Conservation (phyloP, 345 rosid genomes). For the Carallia pectinifolia region DNA sequence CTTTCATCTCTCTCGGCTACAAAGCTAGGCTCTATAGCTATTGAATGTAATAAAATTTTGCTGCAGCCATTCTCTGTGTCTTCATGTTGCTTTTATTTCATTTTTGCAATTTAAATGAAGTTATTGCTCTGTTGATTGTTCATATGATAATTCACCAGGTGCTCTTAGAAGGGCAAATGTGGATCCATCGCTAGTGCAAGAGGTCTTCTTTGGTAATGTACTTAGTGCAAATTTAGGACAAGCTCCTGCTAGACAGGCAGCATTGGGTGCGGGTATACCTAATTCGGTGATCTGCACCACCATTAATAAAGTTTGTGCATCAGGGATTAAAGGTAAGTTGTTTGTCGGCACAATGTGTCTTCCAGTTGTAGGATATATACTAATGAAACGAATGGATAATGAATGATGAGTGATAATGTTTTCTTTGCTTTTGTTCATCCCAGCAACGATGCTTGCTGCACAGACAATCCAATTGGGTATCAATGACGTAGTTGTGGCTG, state of each 20-base stretch:
- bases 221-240: conserved; percentile 94
- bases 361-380: background rate
- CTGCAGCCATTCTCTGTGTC: background rate
- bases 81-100: background rate
- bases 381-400: background rate
- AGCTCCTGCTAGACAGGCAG: conserved; percentile 99
- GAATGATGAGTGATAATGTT: background rate
- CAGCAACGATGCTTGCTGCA: conserved; percentile 93
- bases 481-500: conserved; percentile 88
- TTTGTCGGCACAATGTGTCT: background rate
- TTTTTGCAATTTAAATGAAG: background rate
- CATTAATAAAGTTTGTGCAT: conserved; percentile 34
- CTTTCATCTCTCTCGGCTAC: conserved; percentile 32
- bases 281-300: conserved; percentile 32
- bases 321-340: conserved; percentile 31
- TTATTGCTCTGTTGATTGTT: background rate
- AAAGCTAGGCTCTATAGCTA: conserved; percentile 29
- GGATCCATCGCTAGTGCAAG: conserved; percentile 89
- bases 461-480: conserved; percentile 88
- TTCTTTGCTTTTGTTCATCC: background rate
- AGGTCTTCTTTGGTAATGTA: conserved; percentile 93
- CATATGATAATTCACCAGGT: conserved; percentile 7
- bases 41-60: conserved; percentile 2
- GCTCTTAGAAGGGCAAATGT: conserved; percentile 85
- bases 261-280: conserved; percentile 62